A percentile compares a stretch with the other conserved stretches of the same genome.
Conservation (phyloP, 345 rosid species). For the Salix koriyanagi region DNA sequence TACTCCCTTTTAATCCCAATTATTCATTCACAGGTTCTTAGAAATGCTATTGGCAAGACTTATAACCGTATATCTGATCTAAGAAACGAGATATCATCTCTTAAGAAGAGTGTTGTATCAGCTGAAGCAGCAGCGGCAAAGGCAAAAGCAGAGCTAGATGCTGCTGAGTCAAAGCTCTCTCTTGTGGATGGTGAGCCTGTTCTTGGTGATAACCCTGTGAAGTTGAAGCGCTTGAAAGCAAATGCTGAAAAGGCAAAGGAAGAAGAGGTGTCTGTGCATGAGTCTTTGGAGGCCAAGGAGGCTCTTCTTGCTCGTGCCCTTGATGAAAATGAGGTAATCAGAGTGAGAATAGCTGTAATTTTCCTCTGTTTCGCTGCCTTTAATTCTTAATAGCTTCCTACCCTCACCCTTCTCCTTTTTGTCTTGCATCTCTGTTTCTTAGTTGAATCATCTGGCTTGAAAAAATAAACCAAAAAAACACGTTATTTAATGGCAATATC, state of each 20-base stretch:
- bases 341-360: neutral
- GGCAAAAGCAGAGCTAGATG: conserved; percentile 68
- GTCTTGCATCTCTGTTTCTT: too few relatives aligned
- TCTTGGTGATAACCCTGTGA: conserved; percentile 80
- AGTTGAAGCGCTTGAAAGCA: conserved; percentile 69
- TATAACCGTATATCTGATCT: conserved; percentile 82
- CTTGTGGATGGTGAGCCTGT: conserved; percentile 88
- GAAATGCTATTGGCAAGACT: conserved; percentile 92
- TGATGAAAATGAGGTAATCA: conserved; percentile 81
- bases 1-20: conserved; percentile 1
- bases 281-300: conserved; percentile 76
- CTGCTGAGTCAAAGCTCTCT: conserved; percentile 75
- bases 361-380: neutral
- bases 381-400: too few relatives aligned
- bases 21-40: conserved; percentile 53
- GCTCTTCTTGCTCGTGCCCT: conserved; percentile 83
- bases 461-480: too few relatives aligned
- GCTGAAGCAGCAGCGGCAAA: conserved; percentile 74
- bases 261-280: conserved; percentile 54
- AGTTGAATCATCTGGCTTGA: too few relatives aligned
- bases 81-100: conserved; percentile 75
- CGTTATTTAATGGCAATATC: too few relatives aligned
- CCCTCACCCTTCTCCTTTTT: too few relatives aligned
- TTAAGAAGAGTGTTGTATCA: conserved; percentile 49
- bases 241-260: conserved; percentile 64